Evolutionary conservation across 2,329 filamentous ascomycete genomes (phyloP), one percentile per base, ranked within the genome.

Genomic region (Fusarium albosuccineum): DNA sequence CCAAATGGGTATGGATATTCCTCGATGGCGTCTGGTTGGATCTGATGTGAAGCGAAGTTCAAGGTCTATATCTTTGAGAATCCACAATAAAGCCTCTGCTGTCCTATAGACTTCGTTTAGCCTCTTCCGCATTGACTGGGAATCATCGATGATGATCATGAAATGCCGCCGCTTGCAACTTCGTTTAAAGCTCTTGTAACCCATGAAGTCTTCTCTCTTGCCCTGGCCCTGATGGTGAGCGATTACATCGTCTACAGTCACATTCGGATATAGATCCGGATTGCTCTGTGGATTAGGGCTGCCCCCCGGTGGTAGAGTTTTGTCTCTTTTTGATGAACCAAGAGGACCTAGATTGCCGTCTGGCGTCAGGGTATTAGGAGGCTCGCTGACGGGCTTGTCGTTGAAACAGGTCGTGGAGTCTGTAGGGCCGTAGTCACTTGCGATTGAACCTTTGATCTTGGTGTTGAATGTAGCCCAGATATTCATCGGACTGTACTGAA

Each of bases 131-230:
- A 68, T 68, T 2, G 66, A 58, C 3, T 9, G 2, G 3, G 66
- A 68, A n/a, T 67, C 64, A 9, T 68, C 66, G 39, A 68, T 52
- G 6, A 68, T 10, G 29, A 68, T 37, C 4, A 68, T 26, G 4
- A 65, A 67, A 8, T 62, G 57, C n/a, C 66, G 48, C 2, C n/a
- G 34, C 3, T 48, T 40, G 2, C 65, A 42, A 0, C 8, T 7
- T 3, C 16, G 34, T 1, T n/a, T 8, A 22, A 64, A 65, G 2
- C 10, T 26, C 0, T 34, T 34, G 29, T 58, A 65, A 9, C 64
- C 66, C 11, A 26, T 8, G 7, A 68, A n/a, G 2, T 8, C 3
- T 2, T 60, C 30, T 9, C 30, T 39, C 36, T 36, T 53, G 1
- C 5, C 8, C 4, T 40, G 30, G 2, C 16, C 33, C 3, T 5